A percentile compares a stretch with the other conserved stretches of the same genome.
Conservation (phyloP, 1,284 basidiomycete species). For the Termitomyces sp. region DNA sequence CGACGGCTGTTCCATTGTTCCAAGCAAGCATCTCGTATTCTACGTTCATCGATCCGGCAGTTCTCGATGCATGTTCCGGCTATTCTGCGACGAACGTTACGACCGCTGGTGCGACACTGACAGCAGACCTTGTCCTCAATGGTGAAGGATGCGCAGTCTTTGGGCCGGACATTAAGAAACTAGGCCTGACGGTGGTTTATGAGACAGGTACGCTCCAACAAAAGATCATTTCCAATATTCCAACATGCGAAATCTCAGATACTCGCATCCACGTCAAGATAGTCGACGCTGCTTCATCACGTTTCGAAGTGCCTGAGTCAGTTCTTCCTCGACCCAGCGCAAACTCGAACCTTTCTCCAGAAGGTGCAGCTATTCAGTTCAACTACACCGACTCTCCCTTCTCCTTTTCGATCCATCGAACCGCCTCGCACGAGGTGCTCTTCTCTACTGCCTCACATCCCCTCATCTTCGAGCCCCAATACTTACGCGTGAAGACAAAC, state of each 20-base stretch:
- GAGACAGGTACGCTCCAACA: conserved; percentile 41
- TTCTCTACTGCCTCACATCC: conserved; percentile 64
- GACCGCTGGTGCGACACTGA: conserved; percentile 34
- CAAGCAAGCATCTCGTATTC: neutral
- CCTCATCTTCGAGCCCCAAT: conserved; percentile 76
- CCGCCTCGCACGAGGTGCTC: conserved; percentile 50
- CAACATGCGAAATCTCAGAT: conserved; percentile 27
- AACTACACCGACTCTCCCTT: conserved; percentile 66
- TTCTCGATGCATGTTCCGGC: conserved; percentile 48
- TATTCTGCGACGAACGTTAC: conserved; percentile 42
- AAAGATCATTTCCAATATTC: neutral
- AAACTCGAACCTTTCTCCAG: conserved; percentile 23
- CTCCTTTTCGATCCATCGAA: conserved; percentile 63
- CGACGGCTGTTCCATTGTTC: neutral
- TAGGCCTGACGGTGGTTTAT: conserved; percentile 53
- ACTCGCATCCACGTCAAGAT: conserved; percentile 72
- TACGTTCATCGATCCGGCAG: conserved; percentile 10
- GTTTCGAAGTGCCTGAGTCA: conserved; percentile 67
- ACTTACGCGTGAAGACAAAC: conserved; percentile 61
- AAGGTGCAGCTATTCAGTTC: conserved; percentile 49
- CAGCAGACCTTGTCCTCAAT: conserved; percentile 48
- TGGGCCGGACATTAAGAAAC: conserved; percentile 49
- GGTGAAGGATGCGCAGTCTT: conserved; percentile 60
- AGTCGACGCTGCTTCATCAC: conserved; percentile 47
- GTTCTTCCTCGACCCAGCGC: conserved; percentile 55